A percentile compares a stretch with the other conserved stretches of the same genome.
Evolutionary conservation across 2,329 filamentous ascomycete genomes (phyloP).

Genomic region (Fonsecaea pugnacius): DNA sequence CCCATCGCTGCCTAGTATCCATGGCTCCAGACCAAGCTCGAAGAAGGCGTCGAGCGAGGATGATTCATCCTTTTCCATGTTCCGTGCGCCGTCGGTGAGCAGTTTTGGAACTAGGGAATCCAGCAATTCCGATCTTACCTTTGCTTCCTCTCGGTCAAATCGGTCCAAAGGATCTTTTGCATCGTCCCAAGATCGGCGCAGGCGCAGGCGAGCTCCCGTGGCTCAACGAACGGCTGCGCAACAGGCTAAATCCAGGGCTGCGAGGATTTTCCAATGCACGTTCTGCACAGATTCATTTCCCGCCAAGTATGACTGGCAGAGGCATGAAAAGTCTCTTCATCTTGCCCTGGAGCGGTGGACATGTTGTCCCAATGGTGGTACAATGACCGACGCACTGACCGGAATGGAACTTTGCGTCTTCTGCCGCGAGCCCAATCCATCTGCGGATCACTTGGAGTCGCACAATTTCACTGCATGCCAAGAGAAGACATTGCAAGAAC

Average conservation of each 20-base stretch:
- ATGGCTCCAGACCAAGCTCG: constrained; percentile 43
- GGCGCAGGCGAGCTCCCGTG: constrained; percentile 57
- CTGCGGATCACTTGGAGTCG: constrained; percentile 60
- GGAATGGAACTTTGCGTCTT: constrained; percentile 58
- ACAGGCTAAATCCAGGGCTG: constrained; percentile 47
- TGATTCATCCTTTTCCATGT: constrained; percentile 57
- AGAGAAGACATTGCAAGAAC: constrained; percentile 63
- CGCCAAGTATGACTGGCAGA: constrained; percentile 64
- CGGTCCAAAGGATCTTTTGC: constrained; percentile 61
- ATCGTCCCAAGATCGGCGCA: constrained; percentile 63
- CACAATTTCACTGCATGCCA: constrained; percentile 65
- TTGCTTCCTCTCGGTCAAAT: constrained; percentile 61
- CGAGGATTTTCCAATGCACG: constrained; percentile 61
- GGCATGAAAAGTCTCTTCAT: constrained; percentile 63
- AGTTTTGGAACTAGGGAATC: constrained; percentile 61
- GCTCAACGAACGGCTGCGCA: constrained; percentile 48
- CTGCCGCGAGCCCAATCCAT: constrained; percentile 60
- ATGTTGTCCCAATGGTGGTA: constrained; percentile 63
- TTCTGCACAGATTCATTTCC: constrained; percentile 63
- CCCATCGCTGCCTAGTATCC: constrained; percentile 30
- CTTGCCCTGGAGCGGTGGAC: constrained; percentile 63
- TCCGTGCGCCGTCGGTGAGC: constrained; percentile 58
- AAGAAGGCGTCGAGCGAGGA: constrained; percentile 52
- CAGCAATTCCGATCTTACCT: constrained; percentile 58
- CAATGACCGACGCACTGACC: constrained; percentile 44